Conservation (phyloP, 2,329 filamentous ascomycete genomes). For the Curvularia spicifera region DNA sequence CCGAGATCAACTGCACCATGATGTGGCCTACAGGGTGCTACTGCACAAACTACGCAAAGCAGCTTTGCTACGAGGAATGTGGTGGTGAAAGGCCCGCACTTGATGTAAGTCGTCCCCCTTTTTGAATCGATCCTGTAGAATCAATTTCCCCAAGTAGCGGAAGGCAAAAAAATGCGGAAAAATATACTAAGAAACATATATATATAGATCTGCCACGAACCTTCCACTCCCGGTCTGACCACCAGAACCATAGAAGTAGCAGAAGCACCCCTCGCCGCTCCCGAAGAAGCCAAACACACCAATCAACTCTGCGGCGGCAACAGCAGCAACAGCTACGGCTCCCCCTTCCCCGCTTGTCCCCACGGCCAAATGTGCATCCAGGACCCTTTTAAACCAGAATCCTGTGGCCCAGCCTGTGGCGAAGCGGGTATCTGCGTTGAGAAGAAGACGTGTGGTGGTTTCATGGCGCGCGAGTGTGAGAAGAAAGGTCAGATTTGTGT, state of each 20-base stretch:
- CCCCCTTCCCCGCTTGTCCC: constrained; percentile 9
- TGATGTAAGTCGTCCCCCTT: constrained; percentile 8
- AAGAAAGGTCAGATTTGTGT: constrained; percentile 46
- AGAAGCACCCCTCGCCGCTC: constrained; percentile 1
- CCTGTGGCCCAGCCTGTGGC: constrained; percentile 47
- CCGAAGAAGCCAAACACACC: constrained; percentile 19
- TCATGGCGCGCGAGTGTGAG: constrained; percentile 48
- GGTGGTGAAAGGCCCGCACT: constrained; percentile 28
- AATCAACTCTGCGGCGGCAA: constrained; percentile 37
- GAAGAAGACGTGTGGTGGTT: constrained; percentile 51
- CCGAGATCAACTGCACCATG: constrained; percentile 27
- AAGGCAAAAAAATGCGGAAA: background rate
- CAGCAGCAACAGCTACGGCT: constrained; percentile 15
- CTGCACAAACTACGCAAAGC: constrained; percentile 34
- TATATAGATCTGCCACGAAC: constrained; percentile 9
- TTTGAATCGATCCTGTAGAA: background rate
- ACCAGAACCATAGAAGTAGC: background rate
- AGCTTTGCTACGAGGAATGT: constrained; percentile 30
- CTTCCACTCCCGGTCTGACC: constrained; percentile 1
- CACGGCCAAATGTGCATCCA: constrained; percentile 39
- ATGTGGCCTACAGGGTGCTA: constrained; percentile 39
- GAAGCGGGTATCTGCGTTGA: constrained; percentile 45
- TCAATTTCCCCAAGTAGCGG: background rate
- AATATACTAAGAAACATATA: background rate
- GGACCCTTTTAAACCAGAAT: constrained; percentile 39